A percentile compares a stretch with the other conserved stretches of the same genome.
Conservation (phyloP, 108 stramenopile species). For the Phaeodactylum tricornutum region DNA sequence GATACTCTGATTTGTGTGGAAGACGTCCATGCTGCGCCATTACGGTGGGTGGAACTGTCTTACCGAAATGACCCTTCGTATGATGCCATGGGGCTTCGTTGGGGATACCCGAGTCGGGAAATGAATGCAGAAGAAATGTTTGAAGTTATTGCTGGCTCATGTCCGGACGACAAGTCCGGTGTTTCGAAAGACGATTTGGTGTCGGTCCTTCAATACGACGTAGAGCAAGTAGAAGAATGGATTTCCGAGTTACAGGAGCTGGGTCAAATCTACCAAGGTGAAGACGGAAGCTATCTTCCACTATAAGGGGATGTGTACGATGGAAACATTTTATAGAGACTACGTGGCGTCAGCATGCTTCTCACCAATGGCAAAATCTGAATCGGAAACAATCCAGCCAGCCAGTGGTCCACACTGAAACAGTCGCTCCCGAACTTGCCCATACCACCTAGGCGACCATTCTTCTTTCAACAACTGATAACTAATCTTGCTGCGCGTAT, state of each 20-base stretch:
- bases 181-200: slow-evolving; percentile 1
- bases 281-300: slow-evolving; percentile 5
- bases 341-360: too few relatives aligned
- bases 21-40: neutral
- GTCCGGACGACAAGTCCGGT: neutral
- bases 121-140: neutral
- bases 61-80: neutral
- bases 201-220: neutral
- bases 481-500: too few relatives aligned
- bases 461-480: too few relatives aligned
- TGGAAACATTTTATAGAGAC: too few relatives aligned
- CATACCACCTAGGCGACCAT: too few relatives aligned
- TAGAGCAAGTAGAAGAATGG: slow-evolving; percentile 1
- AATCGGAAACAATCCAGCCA: too few relatives aligned
- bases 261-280: neutral
- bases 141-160: neutral
- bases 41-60: slow-evolving; percentile 5
- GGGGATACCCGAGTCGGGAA: neutral
- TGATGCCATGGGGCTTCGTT: neutral
- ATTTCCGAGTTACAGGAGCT: neutral
- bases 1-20: neutral
- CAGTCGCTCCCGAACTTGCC: too few relatives aligned
- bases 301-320: too few relatives aligned
- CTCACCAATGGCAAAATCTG: too few relatives aligned
- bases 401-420: too few relatives aligned